Percentiles rank a stretch among this genome's conserved stretches.
These are phyloP conservation scores for Plasmodium vinckei DNA, from an alignment of 169 alveolate genomes.

Conservation along the genomic window DNA sequence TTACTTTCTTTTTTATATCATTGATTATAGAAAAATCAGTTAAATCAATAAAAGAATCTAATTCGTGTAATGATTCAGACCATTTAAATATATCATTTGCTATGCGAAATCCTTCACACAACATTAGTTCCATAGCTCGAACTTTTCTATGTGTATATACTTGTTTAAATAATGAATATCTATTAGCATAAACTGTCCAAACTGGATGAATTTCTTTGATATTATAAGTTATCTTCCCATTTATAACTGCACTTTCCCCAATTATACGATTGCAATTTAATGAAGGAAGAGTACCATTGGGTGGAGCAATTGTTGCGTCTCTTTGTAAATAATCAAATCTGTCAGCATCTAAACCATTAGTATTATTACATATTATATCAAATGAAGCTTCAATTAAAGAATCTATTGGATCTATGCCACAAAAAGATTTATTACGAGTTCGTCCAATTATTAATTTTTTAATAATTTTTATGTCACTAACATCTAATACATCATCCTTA, in stretches of 20 bases:
- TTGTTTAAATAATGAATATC: conserved; percentile 84
- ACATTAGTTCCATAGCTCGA: conserved; percentile 86
- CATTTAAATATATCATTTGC: conserved; percentile 67
- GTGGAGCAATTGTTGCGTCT: conserved; percentile 89
- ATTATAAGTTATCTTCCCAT: conserved; percentile 81
- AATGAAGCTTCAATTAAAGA: conserved; percentile 85
- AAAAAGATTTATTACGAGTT: conserved; percentile 12
- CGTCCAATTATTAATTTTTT: conserved; percentile 60
- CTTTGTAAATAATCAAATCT: conserved; percentile 92
- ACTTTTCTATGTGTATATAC: conserved; percentile 87
- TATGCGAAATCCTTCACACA: conserved; percentile 80
- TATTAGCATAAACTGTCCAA: conserved; percentile 82
- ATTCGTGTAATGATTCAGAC: conserved; percentile 66
- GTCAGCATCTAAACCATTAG: conserved; percentile 93
- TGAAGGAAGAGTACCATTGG: conserved; percentile 71
- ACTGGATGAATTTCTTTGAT: conserved; percentile 83
- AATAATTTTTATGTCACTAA: conserved; percentile 58
- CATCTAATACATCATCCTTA: conserved; percentile 68
- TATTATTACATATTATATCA: conserved; percentile 91
- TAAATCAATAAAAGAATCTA: conserved; percentile 53
- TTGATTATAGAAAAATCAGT: conserved; percentile 62
- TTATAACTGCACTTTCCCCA: conserved; percentile 77
- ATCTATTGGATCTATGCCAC: conserved; percentile 78
- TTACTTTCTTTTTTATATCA: conserved; percentile 54
- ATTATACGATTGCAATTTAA: conserved; percentile 73